phyloP scores from a whole-genome alignment of 1,284 basidiomycete species.

The Papiliotrema flavescens region DNA sequence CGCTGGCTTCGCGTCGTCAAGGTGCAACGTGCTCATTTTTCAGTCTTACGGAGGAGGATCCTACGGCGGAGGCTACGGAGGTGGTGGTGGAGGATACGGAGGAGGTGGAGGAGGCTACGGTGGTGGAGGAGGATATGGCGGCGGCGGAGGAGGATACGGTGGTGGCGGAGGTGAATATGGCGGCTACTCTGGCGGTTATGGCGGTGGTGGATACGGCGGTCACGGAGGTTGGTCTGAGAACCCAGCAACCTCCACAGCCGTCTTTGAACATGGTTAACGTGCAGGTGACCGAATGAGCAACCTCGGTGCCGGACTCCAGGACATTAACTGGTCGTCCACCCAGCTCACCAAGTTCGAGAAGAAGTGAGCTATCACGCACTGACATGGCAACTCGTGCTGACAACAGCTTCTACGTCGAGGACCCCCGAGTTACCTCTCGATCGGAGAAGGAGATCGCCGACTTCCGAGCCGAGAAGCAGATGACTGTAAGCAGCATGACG shows the following conservation, averaged over 20 bases:
- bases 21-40: neutral
- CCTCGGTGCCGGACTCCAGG: constrained; percentile 77
- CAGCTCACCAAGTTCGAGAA: constrained; percentile 76
- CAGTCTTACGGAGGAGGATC: constrained; percentile 41
- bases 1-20: neutral
- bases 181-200: constrained; percentile 11
- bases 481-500: constrained; percentile 58
- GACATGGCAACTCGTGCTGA: constrained; percentile 32
- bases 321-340: constrained; percentile 74
- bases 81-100: constrained; percentile 24
- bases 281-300: constrained; percentile 74
- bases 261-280: constrained; percentile 11
- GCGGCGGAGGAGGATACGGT: constrained; percentile 29
- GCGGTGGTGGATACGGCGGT: constrained; percentile 29
- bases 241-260: constrained; percentile 10
- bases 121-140: constrained; percentile 26
- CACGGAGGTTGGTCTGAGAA: constrained; percentile 30
- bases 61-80: constrained; percentile 49
- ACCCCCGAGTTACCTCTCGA: constrained; percentile 74
- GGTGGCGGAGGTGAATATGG: constrained; percentile 35
- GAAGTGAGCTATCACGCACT: constrained; percentile 35
- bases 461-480: constrained; percentile 80
- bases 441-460: constrained; percentile 83
- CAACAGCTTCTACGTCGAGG: constrained; percentile 90
- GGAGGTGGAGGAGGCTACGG: constrained; percentile 30